Conservation (phyloP, 2,329 filamentous ascomycete genomes). For the Aspergillus glaucus region DNA sequence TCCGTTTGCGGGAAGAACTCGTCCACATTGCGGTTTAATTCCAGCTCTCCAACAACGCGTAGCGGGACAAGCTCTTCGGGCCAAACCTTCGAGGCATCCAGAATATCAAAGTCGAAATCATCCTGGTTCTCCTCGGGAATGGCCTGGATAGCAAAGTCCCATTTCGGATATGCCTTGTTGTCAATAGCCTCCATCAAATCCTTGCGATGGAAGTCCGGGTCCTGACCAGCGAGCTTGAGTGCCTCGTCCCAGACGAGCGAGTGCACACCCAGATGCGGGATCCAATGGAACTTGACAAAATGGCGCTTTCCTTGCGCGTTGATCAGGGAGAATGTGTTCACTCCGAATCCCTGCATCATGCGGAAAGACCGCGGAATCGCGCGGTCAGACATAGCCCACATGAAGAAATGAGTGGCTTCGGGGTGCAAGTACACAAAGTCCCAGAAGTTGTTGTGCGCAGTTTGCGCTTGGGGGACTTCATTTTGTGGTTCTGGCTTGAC, state of each 20-base stretch:
- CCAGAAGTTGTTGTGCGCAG: constrained; percentile 49
- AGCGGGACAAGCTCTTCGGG: constrained; percentile 71
- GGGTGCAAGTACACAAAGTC: constrained; percentile 31
- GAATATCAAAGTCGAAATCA: constrained; percentile 77
- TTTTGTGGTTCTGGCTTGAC: constrained; percentile 38
- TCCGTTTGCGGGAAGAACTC: constrained; percentile 80
- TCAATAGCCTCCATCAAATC: constrained; percentile 71
- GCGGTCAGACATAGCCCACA: constrained; percentile 31
- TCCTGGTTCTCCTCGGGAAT: constrained; percentile 65
- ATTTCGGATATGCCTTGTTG: constrained; percentile 65
- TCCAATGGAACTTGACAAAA: constrained; percentile 32
- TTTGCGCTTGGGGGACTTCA: constrained; percentile 45
- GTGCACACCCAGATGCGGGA: constrained; percentile 28
- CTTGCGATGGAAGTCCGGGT: constrained; percentile 77
- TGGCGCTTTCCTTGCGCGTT: constrained; percentile 28
- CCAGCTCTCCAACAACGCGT: constrained; percentile 70
- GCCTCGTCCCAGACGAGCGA: constrained; percentile 57
- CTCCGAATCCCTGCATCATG: constrained; percentile 34
- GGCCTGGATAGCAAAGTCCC: constrained; percentile 77
- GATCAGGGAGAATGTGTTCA: constrained; percentile 29
- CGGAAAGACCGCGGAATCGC: constrained; percentile 30
- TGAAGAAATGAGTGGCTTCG: constrained; percentile 28
- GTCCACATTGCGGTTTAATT: constrained; percentile 72
- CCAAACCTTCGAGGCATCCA: constrained; percentile 83
- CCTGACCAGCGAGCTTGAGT: constrained; percentile 65